Conservation (phyloP, 2,329 filamentous ascomycete species). For the Botrytis byssoidea region DNA sequence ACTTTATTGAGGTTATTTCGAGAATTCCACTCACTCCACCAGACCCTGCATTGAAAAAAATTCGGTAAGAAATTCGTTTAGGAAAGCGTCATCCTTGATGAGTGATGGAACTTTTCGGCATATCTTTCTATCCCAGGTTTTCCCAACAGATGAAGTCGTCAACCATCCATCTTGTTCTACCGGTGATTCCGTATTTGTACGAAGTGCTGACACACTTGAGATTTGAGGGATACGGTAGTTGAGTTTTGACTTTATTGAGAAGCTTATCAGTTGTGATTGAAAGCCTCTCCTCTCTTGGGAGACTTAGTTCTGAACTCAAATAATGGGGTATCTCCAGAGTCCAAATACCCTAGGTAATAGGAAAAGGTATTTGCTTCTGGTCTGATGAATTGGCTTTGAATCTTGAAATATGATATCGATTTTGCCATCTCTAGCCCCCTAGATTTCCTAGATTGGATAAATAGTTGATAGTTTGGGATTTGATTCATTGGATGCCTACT, state of each 20-base stretch:
- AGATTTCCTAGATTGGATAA: not conserved
- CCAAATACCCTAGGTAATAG: not conserved
- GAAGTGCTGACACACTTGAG: not conserved
- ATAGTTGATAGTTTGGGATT: not conserved
- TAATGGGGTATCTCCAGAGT: not conserved
- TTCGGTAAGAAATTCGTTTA: not conserved
- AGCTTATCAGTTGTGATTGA: not conserved
- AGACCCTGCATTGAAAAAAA: conserved; percentile 8
- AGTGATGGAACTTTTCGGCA: conserved; percentile 4
- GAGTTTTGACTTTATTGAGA: not conserved
- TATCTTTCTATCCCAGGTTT: not conserved
- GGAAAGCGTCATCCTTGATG: not conserved
- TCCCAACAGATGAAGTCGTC: conserved; percentile 2
- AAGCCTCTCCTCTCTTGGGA: not conserved
- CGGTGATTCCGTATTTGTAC: not conserved
- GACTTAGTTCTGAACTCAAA: not conserved
- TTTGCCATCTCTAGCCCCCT: not conserved
- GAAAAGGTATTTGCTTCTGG: not conserved
- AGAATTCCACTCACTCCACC: conserved; percentile 1
- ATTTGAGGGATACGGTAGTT: not conserved
- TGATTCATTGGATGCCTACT: not conserved
- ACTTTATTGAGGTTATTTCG: not conserved
- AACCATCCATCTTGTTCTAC: not conserved
- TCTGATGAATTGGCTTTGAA: not conserved
- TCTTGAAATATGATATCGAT: not conserved